Base-by-base conservation (phyloP, 352 stramenopile genomes). In the Phytophthora constricta region DNA sequence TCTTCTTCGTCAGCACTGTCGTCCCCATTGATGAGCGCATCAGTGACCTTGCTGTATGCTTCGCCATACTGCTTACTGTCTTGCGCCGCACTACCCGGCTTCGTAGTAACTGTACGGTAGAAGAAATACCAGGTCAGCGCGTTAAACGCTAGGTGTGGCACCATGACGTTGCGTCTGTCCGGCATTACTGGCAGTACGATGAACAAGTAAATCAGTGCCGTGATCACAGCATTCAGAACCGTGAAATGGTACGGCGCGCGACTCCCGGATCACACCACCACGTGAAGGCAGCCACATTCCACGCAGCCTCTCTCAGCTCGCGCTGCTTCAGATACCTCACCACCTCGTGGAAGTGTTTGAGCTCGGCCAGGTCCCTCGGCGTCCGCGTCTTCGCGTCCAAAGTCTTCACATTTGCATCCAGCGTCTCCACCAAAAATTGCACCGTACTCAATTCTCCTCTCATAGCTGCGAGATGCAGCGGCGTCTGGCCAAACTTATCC, bases 381-480 rank as follows among this genome's bases (percentile, higher is more conserved):
- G 85, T 91, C 23, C 82, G 75, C 16, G 76, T 71, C 46, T 94
- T 82, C 1, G 50, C 46, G 41, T 96, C 88, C 31, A 75, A 42
- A 1, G 73, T 73, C 0, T 67, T 43, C 20, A 93, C 50, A 55
- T 91, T 74, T 11, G 78, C 85, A 46, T 96, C 84, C 26, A 95
- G 68, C 46, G 88, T 87, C 68, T 96, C 84, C 1, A 95, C 80
- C 0, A 96, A 69, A 58, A 86, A 96, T 67, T 95, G 79, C 11
- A 96, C 86, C 0, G 81, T 90, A 2, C 67, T 66, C 10, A 91
- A 69, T 45, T 92, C 78, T 3, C 87, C 88, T 20, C 85, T 76
- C 81, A 92, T 92, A 0, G 88, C 85, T 5, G 88, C 88, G 26
- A 96, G 78, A 58, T 96, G 88, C 65, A 96, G 55, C 13, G 88